Base-by-base conservation (phyloP, 805 yeast species). In the Sugiyamaella marilandica region DNA sequence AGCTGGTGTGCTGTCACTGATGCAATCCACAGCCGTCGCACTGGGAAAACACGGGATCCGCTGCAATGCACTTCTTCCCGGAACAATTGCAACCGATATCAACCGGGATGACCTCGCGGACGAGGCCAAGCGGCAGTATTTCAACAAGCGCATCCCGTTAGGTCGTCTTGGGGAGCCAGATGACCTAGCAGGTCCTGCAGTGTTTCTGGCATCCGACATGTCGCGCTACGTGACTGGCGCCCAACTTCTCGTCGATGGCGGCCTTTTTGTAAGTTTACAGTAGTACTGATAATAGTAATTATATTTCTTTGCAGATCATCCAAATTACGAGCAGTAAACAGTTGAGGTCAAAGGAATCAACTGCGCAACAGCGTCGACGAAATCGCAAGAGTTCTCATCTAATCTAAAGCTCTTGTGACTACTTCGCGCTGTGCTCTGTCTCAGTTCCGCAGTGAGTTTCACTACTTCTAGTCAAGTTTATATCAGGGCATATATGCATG, bases 91-190 rank as follows among this genome's bases (percentile, higher is more conserved):
- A 59, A 85, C 91, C 11, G 90, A 90, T 41, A 59, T 76, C 55
- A 75, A 75, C 54, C 75, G 72, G 9, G 74, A 72, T 51, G 50
- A 74, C 55, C 59, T 76, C 60, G 62, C 62, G 10, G 70, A 56
- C 43, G 47, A 70, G 83, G 79, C 82, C 81, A 70, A 62, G 26
- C 54, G 62, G 26, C 41, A 32, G 13, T 26, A 47, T 5, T 56
- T 57, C 90, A 82, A 82, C 62, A 69, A 78, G 18, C 79, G 80
- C 69, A 74, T 83, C 51, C 94, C 94, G 62, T 77, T 82, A 81
- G 80, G 81, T 65, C 80, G 94, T 74, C 80, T 86, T 83, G 90
- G 94, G 45, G 86, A 82, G 63, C 91, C 92, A 55, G 77, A 82
- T 65, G 95, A 87, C 68, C 84, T 85, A 65, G 84, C 83, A 41